Base-by-base conservation (phyloP, 1,139 yeast species). In the Geotrichum histeridarum region DNA sequence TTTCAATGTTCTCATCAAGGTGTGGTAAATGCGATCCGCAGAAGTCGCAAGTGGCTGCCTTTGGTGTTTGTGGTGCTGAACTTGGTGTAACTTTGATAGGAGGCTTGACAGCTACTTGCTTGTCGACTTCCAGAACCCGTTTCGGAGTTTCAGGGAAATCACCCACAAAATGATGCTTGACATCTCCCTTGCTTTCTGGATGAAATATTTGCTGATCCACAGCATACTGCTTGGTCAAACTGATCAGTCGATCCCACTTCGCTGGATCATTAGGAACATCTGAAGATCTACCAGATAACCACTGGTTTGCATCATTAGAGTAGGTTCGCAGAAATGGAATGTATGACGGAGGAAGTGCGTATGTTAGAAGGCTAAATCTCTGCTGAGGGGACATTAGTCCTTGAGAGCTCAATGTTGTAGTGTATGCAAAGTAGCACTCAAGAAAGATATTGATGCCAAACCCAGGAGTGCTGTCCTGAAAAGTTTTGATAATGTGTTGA, bases 391-490 rank as follows among this genome's bases (percentile, higher is more conserved):
- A 30, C 53, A 53, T 49, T 15, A 44, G 11, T 2, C 55, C 53
- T 11, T 41, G 38, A 14, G 17, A 33, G 30, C 55, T 44, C 2
- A 53, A 48, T 1, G 39, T 50, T 8, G 38, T 43, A 1, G 55
- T 49, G 31, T 53, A 53, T 14, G 55, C 44, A 22, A 53, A 53
- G 36, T 35, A 53, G 36, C 55, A 53, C 32, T 53, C 55, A 14
- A 53, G 35, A 27, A 53, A 53, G n/a, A 53, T 50, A 18, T 48
- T 50, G 30, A 53, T 48, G 18, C 51, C 51, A 43, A 53, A 53
- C 14, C 50, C 55, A 14, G 50, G 50, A 14, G 50, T 43, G 11
- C 39, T 12, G 38, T 46, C 53, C 14, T 53, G 39, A 32, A 53
- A 53, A 4, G 55, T 53, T 15, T 45, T 48, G 8, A 53, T 53